These are phyloP conservation scores for Periglandula ipomoeae DNA, from an alignment of 2,329 filamentous ascomycete genomes.

Conservation along the genomic window DNA sequence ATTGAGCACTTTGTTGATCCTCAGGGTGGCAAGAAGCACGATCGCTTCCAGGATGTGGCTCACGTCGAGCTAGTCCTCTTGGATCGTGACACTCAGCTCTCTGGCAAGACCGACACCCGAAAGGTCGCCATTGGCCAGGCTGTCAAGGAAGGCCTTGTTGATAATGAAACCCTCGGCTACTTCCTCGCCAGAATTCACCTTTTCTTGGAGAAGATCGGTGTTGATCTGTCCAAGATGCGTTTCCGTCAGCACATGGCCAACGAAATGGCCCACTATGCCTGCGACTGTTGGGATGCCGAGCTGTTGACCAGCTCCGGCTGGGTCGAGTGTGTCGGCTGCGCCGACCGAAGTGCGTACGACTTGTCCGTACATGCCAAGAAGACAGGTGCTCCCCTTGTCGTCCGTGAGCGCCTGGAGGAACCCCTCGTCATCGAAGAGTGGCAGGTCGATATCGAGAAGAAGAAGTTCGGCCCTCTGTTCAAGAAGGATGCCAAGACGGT, in stretches of 20 bases:
- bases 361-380: constrained; percentile 86
- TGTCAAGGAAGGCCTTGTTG: constrained; percentile 71
- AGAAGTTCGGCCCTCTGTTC: constrained; percentile 90
- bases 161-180: constrained; percentile 97
- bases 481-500: constrained; percentile 89
- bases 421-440: constrained; percentile 79
- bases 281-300: constrained; percentile 97
- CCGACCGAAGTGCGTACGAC: constrained; percentile 92
- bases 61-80: constrained; percentile 77
- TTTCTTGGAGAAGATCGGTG: constrained; percentile 81
- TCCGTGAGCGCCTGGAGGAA: constrained; percentile 70
- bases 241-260: constrained; percentile 93
- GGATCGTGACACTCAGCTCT: constrained; percentile 74
- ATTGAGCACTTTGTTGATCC: constrained; percentile 98
- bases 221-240: constrained; percentile 79
- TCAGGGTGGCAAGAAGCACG: constrained; percentile 87
- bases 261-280: constrained; percentile 79
- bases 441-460: constrained; percentile 81
- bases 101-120: constrained; percentile 69
- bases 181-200: constrained; percentile 90
- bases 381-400: constrained; percentile 77
- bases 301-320: constrained; percentile 86
- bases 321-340: constrained; percentile 97
- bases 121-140: constrained; percentile 77
- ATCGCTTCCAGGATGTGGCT: constrained; percentile 77